Evolutionary conservation across 352 stramenopile genomes (phyloP).

Genomic region (Pythium aristosporum): DNA sequence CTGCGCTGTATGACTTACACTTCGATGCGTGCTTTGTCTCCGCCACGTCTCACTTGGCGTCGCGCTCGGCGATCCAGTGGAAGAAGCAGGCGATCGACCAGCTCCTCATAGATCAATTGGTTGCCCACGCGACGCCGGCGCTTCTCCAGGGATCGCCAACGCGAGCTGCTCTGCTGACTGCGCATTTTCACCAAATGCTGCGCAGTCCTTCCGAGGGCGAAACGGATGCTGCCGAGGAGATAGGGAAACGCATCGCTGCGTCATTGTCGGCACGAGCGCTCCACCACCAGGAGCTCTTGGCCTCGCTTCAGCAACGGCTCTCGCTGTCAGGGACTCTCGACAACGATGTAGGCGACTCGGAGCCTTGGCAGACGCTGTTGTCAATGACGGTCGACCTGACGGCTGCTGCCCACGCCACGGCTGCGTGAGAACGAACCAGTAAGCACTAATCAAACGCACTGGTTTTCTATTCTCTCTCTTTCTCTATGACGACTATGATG

Average conservation of each 20-base stretch:
- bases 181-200: conserved; percentile 10
- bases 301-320: background rate
- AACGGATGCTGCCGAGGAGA: background rate
- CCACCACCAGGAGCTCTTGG: conserved; percentile 3
- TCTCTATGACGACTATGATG: background rate
- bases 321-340: background rate
- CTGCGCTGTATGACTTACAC: conserved; percentile 35
- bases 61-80: conserved; percentile 41
- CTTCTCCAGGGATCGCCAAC: background rate
- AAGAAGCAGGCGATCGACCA: conserved; percentile 29
- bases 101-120: conserved; percentile 32
- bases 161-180: background rate
- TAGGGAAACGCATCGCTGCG: background rate
- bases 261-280: background rate
- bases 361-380: background rate
- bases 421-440: conserved; percentile 1
- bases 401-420: background rate
- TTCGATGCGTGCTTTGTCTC: conserved; percentile 30
- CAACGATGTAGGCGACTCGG: background rate
- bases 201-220: background rate
- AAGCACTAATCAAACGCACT: background rate
- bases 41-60: conserved; percentile 20
- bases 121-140: conserved; percentile 20
- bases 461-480: conserved; percentile 9
- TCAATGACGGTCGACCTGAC: background rate